Base-by-base conservation (phyloP, 169 alveolate species). In the Eimeria mitis region DNA sequence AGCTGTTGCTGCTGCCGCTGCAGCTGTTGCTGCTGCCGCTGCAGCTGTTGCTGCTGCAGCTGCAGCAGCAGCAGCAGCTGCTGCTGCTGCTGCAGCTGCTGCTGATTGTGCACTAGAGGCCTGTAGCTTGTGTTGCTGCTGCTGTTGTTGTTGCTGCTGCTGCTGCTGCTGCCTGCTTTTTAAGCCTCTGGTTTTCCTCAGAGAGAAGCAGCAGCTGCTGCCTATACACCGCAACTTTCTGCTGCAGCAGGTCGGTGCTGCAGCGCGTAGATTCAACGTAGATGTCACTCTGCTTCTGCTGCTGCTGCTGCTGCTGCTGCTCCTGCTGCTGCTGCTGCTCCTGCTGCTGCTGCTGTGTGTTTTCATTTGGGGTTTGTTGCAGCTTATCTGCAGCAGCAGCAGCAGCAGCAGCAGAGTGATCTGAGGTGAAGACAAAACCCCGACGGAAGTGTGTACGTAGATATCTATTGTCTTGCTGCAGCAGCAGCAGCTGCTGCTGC, bases 401-500 rank as follows among this genome's bases (percentile, higher is more conserved):
- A n/a, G n/a, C n/a, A n/a, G n/a, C n/a, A n/a, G n/a, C n/a, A n/a
- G n/a, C n/a, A n/a, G n/a, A n/a, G n/a, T n/a, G n/a, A n/a, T n/a
- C 40, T 59, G 68, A 14, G 68, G 7, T 59, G 28, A 59, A 14
- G 28, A 59, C 28, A 75, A 75, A 75, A 3, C 61, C 56, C 85
- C 85, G 5, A 8, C 56, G 40, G 85, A 75, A 75, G 21, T 75
- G 52, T 11, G 40, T 37, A 28, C 85, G 85, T 19, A 75, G 61
- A 44, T 11, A 75, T 14, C 47, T 16, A 44, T 40, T 75, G 85
- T 75, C 85, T 40, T 81, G 28, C 70, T 13, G 65, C 89, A 47
- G 70, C 47, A 8, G 89, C 71, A 49, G 89, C 89, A 49, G 52
- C 31, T 81, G 89, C 89, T 49, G 89, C 73, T 31, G 89, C 73